Evolutionary conservation across 345 rosid genomes (phyloP).

Genomic region (Boechera retrofracta): DNA sequence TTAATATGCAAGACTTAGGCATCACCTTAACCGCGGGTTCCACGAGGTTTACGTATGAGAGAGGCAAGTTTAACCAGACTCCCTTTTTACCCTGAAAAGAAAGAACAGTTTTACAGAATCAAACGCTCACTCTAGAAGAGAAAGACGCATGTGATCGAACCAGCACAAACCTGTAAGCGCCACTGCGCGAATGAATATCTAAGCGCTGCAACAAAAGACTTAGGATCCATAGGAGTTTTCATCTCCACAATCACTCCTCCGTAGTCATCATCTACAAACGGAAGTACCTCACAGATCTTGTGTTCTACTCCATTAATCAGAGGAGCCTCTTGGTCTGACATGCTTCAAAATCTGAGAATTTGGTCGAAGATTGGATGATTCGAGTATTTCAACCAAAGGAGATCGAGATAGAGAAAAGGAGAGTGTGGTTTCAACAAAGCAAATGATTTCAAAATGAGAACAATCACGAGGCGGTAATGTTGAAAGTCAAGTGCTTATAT

Average conservation of each 20-base stretch:
- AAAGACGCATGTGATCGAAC: background rate
- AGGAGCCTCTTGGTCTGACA: slow-evolving; percentile 35
- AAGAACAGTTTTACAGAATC: background rate
- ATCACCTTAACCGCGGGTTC: slow-evolving; percentile 75
- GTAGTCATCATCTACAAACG: slow-evolving; percentile 54
- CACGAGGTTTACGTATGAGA: slow-evolving; percentile 64
- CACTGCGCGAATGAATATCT: slow-evolving; percentile 55
- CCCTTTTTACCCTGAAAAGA: slow-evolving; percentile 70
- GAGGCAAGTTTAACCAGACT: slow-evolving; percentile 80
- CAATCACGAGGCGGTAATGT: background rate
- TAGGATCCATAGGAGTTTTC: slow-evolving; percentile 56
- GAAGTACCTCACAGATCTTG: slow-evolving; percentile 44
- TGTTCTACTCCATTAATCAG: slow-evolving; percentile 46
- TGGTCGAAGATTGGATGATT: slow-evolving; percentile 11
- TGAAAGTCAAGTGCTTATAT: background rate
- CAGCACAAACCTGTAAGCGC: slow-evolving; percentile 57
- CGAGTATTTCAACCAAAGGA: background rate
- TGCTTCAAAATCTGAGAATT: slow-evolving; percentile 3
- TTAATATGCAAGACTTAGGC: slow-evolving; percentile 9
- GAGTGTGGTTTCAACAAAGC: slow-evolving; percentile 17
- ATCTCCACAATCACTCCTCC: slow-evolving; percentile 69
- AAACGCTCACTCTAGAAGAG: background rate
- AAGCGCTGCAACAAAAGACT: slow-evolving; percentile 48
- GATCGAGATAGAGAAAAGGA: background rate
- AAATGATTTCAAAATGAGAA: slow-evolving; percentile 34